A percentile compares a stretch with the other conserved stretches of the same genome.
Evolutionary conservation across 805 yeast species (phyloP).

Genomic region (Schwanniomyces occidentalis): DNA sequence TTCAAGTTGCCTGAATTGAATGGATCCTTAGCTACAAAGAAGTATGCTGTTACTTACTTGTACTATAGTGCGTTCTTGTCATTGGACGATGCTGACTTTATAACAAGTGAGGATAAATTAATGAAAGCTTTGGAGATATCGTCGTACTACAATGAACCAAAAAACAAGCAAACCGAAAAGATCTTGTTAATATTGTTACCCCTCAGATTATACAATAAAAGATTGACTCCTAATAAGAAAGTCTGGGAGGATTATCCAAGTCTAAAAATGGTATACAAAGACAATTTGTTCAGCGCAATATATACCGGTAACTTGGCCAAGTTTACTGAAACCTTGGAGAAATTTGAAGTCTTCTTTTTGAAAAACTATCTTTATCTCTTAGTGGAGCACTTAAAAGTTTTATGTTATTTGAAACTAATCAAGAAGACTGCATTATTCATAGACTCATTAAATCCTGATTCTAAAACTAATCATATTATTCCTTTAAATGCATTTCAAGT

Average conservation of each 20-base stretch:
- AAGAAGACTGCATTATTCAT: slow-evolving; percentile 32
- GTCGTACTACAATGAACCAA: slow-evolving; percentile 19
- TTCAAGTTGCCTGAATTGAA: slow-evolving; percentile 53
- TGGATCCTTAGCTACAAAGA: slow-evolving; percentile 30
- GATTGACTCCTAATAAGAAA: slow-evolving; percentile 45
- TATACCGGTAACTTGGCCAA: slow-evolving; percentile 54
- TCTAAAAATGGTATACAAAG: slow-evolving; percentile 42
- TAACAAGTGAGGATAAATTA: slow-evolving; percentile 51
- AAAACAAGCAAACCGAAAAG: slow-evolving; percentile 38
- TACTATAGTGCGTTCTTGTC: slow-evolving; percentile 70
- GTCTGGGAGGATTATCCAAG: slow-evolving; percentile 44
- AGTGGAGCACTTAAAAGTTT: slow-evolving; percentile 50
- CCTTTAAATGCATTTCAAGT: slow-evolving; percentile 44
- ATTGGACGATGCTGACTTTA: slow-evolving; percentile 63
- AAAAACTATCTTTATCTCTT: slow-evolving; percentile 61
- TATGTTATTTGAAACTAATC: slow-evolving; percentile 53
- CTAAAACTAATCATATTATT: slow-evolving; percentile 31
- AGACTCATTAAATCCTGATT: slow-evolving; percentile 26
- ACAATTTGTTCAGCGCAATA: slow-evolving; percentile 49
- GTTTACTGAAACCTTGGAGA: slow-evolving; percentile 47
- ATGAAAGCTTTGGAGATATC: slow-evolving; percentile 47
- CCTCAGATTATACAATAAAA: slow-evolving; percentile 50
- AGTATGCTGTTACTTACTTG: slow-evolving; percentile 58
- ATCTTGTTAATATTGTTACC: slow-evolving; percentile 68
- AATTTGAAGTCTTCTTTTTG: slow-evolving; percentile 52